Percentiles rank a stretch among this genome's conserved stretches.
phyloP scores from a whole-genome alignment of 106 monocot genomes.

The Agapanthus africanus region DNA sequence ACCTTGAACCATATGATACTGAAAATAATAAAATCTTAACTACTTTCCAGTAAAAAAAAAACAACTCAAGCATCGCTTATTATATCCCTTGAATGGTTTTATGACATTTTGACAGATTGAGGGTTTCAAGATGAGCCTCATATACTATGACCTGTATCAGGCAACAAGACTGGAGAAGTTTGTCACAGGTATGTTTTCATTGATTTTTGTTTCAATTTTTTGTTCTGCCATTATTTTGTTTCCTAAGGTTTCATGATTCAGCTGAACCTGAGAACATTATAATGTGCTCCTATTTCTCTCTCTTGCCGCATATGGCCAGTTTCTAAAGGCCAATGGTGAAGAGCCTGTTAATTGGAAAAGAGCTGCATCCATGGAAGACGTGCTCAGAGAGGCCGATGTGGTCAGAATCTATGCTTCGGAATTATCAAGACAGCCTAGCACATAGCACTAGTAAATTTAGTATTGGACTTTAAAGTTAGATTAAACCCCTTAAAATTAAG shows the following conservation, averaged over 20 bases:
- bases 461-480: too few species aligned
- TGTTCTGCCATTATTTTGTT: too few species aligned
- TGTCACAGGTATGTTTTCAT: slow-evolving; percentile 65
- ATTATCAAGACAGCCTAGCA: too few species aligned
- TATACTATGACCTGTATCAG: slow-evolving; percentile 95
- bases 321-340: slow-evolving; percentile 82
- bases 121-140: slow-evolving; percentile 97
- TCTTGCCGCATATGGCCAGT: slow-evolving; percentile 83
- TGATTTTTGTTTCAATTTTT: too few species aligned
- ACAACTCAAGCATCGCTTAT: too few species aligned
- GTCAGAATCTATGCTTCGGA: slow-evolving; percentile 26
- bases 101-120: slow-evolving; percentile 53
- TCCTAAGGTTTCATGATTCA: too few species aligned
- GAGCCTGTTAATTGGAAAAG: slow-evolving; percentile 95
- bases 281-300: neutral
- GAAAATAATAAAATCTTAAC: too few species aligned
- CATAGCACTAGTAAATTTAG: too few species aligned
- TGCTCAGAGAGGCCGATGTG: slow-evolving; percentile 91
- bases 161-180: slow-evolving; percentile 94
- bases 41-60: neutral
- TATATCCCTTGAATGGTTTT: too few species aligned
- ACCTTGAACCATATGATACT: too few species aligned
- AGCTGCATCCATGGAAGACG: slow-evolving; percentile 91
- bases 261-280: too few species aligned
- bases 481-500: too few species aligned